phyloP scores from a whole-genome alignment of 768 basidiomycete genomes.

The Leccinellum albellum region DNA sequence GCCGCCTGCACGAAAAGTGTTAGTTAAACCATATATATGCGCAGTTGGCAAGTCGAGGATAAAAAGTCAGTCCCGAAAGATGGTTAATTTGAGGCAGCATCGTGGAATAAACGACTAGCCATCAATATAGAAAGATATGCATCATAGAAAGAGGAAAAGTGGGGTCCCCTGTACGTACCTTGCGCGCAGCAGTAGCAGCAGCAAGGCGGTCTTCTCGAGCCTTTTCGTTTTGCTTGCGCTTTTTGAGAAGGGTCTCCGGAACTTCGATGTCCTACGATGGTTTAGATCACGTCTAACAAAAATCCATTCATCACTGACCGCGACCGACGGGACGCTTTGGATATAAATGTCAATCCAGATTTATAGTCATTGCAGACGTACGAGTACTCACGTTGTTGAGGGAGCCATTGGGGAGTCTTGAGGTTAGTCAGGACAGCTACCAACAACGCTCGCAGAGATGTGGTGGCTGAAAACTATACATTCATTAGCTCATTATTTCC shows the following conservation, averaged over 20 bases:
- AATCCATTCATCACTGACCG: constrained; percentile 33
- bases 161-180: constrained; percentile 52
- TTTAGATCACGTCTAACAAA: constrained; percentile 13
- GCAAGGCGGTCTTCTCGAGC: constrained; percentile 88
- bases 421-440: constrained; percentile 26
- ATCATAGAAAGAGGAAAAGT: constrained; percentile 53
- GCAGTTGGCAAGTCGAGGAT: not conserved
- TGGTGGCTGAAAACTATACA: constrained; percentile 42
- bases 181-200: constrained; percentile 79
- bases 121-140: constrained; percentile 66
- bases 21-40: constrained; percentile 10
- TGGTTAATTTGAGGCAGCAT: constrained; percentile 85
- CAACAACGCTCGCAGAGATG: constrained; percentile 8
- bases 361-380: not conserved
- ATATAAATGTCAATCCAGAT: not conserved
- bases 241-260: constrained; percentile 99
- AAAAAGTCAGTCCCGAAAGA: constrained; percentile 68
- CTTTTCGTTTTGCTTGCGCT: constrained; percentile 97
- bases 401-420: constrained; percentile 44
- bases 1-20: constrained; percentile 52
- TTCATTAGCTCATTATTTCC: constrained; percentile 28
- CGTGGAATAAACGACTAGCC: constrained; percentile 69
- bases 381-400: constrained; percentile 49
- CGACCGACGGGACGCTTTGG: constrained; percentile 43
- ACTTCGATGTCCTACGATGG: constrained; percentile 79